Conservation (phyloP, 768 basidiomycete species). For the Melanogaster broomeanus region DNA sequence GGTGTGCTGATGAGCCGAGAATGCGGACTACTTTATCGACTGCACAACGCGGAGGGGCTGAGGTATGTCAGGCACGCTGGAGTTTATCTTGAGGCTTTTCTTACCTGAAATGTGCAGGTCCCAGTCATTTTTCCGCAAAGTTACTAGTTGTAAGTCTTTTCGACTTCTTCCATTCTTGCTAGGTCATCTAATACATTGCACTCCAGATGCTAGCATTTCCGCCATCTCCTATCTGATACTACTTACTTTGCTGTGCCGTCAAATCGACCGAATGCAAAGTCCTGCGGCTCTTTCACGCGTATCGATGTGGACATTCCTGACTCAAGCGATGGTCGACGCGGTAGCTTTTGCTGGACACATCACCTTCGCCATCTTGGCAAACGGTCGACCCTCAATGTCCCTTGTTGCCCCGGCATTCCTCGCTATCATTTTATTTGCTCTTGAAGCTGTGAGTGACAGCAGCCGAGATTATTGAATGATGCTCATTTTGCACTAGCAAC, state of each 20-base stretch:
- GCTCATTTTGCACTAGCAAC: slow-evolving; percentile 57
- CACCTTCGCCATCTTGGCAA: slow-evolving; percentile 83
- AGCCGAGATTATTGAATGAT: not conserved
- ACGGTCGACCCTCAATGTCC: slow-evolving; percentile 79
- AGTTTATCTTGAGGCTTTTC: not conserved
- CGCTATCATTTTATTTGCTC: slow-evolving; percentile 75
- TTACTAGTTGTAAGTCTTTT: slow-evolving; percentile 56
- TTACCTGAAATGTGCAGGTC: slow-evolving; percentile 37
- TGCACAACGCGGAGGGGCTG: slow-evolving; percentile 67
- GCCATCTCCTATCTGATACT: slow-evolving; percentile 66
- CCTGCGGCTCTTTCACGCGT: slow-evolving; percentile 78
- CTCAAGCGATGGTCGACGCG: slow-evolving; percentile 78
- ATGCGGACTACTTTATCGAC: slow-evolving; percentile 74
- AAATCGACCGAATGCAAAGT: slow-evolving; percentile 73
- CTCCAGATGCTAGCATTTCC: slow-evolving; percentile 71
- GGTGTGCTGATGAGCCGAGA: slow-evolving; percentile 76
- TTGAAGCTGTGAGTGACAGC: slow-evolving; percentile 70
- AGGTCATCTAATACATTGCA: slow-evolving; percentile 5
- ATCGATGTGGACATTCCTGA: slow-evolving; percentile 81
- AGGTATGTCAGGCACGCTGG: slow-evolving; percentile 44
- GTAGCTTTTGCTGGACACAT: slow-evolving; percentile 88
- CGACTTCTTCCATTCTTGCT: not conserved
- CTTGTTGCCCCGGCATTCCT: slow-evolving; percentile 84
- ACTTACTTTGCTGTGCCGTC: slow-evolving; percentile 68
- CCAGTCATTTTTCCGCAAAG: slow-evolving; percentile 70